phyloP scores from a whole-genome alignment of 2,329 filamentous ascomycete species.

The Coniochaeta prunicola region DNA sequence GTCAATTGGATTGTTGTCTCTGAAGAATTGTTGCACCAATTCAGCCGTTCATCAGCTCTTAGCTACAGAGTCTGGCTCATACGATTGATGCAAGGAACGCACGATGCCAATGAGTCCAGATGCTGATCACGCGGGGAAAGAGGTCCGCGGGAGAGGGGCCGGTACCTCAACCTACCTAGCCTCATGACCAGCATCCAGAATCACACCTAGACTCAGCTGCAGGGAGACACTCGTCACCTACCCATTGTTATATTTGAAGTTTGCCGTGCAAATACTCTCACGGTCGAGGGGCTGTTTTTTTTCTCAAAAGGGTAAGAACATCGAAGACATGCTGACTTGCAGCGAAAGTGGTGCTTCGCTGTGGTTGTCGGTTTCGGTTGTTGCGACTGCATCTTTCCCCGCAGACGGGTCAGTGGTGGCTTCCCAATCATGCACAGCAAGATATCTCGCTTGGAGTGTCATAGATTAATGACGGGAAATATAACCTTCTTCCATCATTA shows the following conservation, averaged over 20 bases:
- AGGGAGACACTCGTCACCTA: neutral
- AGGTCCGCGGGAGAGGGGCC: neutral
- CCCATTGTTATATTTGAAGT: neutral
- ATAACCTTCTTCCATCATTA: too few relatives aligned
- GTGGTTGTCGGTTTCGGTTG: neutral
- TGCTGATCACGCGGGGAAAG: neutral
- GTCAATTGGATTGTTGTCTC: neutral
- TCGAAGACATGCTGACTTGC: neutral
- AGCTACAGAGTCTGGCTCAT: neutral
- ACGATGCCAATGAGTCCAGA: neutral
- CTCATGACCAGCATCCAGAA: neutral
- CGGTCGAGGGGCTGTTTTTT: neutral
- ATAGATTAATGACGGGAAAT: too few relatives aligned
- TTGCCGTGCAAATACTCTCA: neutral
- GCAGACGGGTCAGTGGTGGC: slow-evolving; percentile 15
- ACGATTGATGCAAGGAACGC: neutral
- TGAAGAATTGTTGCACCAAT: neutral
- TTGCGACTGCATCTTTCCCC: slow-evolving; percentile 10
- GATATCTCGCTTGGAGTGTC: slow-evolving; percentile 19
- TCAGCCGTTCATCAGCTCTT: neutral
- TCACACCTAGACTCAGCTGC: neutral
- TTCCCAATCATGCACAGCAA: slow-evolving; percentile 17
- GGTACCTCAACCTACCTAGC: neutral
- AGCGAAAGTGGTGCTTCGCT: neutral
- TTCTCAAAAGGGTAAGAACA: neutral